These are phyloP conservation scores for Uncinocarpus reesii DNA, from an alignment of 2,329 filamentous ascomycete genomes.

Conservation along the genomic window DNA sequence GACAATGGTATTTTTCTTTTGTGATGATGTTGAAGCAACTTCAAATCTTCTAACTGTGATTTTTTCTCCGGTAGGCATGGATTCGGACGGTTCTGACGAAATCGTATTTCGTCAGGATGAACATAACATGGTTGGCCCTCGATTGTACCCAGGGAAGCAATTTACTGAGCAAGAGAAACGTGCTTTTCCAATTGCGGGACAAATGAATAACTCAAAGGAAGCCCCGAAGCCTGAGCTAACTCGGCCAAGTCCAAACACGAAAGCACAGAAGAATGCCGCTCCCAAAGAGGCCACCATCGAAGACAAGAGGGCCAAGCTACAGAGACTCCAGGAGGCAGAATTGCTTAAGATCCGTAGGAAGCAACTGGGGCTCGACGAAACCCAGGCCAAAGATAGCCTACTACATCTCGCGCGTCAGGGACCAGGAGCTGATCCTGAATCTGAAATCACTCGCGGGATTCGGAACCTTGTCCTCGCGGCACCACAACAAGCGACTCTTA, in stretches of 20 bases:
- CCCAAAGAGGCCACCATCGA: not conserved
- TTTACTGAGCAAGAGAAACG: not conserved
- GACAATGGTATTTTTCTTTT: not conserved
- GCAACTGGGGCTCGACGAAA: conserved; percentile 5
- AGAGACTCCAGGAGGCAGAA: conserved; percentile 16
- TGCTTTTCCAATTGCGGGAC: not conserved
- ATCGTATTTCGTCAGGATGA: conserved; percentile 18
- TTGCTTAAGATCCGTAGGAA: conserved; percentile 5
- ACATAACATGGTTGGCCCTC: conserved; percentile 9
- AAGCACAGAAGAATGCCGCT: not conserved
- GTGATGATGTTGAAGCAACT: not conserved
- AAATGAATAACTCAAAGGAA: not conserved
- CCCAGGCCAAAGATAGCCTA: not conserved
- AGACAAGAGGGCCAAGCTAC: conserved; percentile 18
- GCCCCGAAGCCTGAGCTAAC: too few species aligned
- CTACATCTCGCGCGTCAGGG: conserved; percentile 19
- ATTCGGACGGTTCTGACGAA: conserved; percentile 20
- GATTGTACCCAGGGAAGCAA: conserved; percentile 8
- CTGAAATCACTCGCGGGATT: conserved; percentile 19
- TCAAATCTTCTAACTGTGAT: not conserved
- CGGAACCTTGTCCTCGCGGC: not conserved
- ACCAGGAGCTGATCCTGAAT: conserved; percentile 21
- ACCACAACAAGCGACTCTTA: not conserved
- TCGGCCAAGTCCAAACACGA: too few species aligned
- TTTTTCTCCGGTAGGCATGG: conserved; percentile 4